Percentiles rank a stretch among this genome's conserved stretches.
phyloP scores from a whole-genome alignment of 371 early-diverging fungal species.

The Saksenaea vasiformis region DNA sequence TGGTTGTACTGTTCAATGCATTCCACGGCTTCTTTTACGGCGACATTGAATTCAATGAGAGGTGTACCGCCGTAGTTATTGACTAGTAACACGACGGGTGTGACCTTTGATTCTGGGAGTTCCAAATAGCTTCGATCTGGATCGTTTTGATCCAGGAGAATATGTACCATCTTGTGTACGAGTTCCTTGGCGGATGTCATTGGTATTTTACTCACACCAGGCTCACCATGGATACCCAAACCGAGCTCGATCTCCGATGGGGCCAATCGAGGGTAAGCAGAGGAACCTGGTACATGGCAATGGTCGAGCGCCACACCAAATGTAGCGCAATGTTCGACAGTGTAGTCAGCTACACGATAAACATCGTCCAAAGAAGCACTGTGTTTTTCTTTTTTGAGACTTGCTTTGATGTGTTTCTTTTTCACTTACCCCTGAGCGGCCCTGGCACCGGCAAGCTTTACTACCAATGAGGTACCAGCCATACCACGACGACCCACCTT shows the following conservation, averaged over 20 bases:
- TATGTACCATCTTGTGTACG: slow-evolving; percentile 53
- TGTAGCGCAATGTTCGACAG: slow-evolving; percentile 64
- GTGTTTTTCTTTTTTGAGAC: neutral
- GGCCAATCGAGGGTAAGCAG: slow-evolving; percentile 18
- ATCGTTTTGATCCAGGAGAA: slow-evolving; percentile 54
- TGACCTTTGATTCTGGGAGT: slow-evolving; percentile 12
- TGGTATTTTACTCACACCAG: slow-evolving; percentile 61
- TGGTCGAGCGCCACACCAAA: slow-evolving; percentile 78
- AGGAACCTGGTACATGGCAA: slow-evolving; percentile 71
- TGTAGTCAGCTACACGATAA: slow-evolving; percentile 50
- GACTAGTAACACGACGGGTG: slow-evolving; percentile 60
- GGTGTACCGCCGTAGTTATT: slow-evolving; percentile 84
- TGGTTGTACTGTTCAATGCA: slow-evolving; percentile 23
- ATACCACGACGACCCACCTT: slow-evolving; percentile 81
- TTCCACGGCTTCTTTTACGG: slow-evolving; percentile 65
- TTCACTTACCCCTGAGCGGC: slow-evolving; percentile 56
- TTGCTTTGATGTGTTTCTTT: slow-evolving; percentile 5
- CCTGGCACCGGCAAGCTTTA: slow-evolving; percentile 76
- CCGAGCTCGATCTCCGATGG: slow-evolving; percentile 71
- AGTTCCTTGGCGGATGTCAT: slow-evolving; percentile 53
- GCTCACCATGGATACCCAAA: slow-evolving; percentile 79
- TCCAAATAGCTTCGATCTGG: slow-evolving; percentile 46
- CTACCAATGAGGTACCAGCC: slow-evolving; percentile 76
- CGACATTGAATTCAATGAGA: slow-evolving; percentile 67
- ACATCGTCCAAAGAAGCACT: slow-evolving; percentile 64